Conservation (phyloP, 306 rosid genomes). For the Oemleria cerasiformis region DNA sequence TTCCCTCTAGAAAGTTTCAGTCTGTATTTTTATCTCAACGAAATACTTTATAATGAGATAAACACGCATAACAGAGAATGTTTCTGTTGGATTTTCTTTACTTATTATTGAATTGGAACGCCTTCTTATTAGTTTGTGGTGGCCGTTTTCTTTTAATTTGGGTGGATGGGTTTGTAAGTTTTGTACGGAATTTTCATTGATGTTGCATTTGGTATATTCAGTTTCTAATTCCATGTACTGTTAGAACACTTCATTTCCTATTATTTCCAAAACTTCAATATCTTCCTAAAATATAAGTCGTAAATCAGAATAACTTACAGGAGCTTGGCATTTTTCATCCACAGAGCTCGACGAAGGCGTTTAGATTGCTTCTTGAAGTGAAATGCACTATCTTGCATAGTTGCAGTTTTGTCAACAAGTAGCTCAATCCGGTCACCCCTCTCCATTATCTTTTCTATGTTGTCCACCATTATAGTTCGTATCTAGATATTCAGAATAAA, state of each 20-base stretch:
- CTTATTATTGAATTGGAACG: background rate
- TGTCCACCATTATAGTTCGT: constrained; percentile 91
- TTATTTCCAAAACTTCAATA: background rate
- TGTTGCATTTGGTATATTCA: background rate
- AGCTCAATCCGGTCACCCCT: constrained; percentile 97
- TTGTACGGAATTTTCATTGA: background rate
- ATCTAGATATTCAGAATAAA: constrained; percentile 47
- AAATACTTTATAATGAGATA: background rate
- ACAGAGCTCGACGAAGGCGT: constrained; percentile 88
- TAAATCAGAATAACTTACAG: constrained; percentile 52
- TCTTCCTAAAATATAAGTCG: background rate
- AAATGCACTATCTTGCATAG: constrained; percentile 97
- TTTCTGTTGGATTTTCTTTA: background rate
- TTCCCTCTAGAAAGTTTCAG: background rate
- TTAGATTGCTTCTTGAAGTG: constrained; percentile 95
- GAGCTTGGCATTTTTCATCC: constrained; percentile 97
- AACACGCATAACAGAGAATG: background rate
- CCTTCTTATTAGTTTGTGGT: background rate
- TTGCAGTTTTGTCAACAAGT: constrained; percentile 92
- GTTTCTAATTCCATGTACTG: background rate
- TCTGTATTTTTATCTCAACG: background rate
- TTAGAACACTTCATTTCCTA: background rate
- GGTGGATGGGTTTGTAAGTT: background rate
- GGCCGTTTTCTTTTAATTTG: background rate
- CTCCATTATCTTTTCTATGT: constrained; percentile 90